Evolutionary conservation across 306 rosid genomes (phyloP).

Genomic region (Acacia crassicarpa): DNA sequence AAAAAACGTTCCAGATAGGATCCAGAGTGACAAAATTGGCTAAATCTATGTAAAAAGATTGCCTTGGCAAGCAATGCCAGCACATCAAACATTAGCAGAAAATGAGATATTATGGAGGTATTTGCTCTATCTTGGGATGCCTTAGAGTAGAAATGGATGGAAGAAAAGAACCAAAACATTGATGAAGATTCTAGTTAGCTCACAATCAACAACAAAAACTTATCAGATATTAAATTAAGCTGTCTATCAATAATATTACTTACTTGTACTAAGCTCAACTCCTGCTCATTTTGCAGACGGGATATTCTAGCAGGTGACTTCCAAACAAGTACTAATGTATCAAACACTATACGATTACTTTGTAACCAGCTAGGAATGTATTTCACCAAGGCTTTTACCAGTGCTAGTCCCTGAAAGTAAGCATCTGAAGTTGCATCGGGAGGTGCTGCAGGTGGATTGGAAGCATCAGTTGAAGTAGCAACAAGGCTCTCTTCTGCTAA

Average conservation of each 20-base stretch:
- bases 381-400: constrained; percentile 84
- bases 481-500: constrained; percentile 71
- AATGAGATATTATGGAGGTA: not conserved
- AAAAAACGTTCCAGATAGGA: not conserved
- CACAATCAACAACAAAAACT: constrained; percentile 24
- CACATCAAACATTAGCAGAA: not conserved
- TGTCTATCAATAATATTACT: constrained; percentile 29
- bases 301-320: constrained; percentile 88
- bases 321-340: constrained; percentile 87
- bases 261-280: constrained; percentile 91
- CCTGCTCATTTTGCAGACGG: constrained; percentile 90
- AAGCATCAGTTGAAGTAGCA: constrained; percentile 57
- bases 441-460: constrained; percentile 52
- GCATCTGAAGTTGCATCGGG: constrained; percentile 66
- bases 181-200: not conserved
- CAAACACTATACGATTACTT: constrained; percentile 81
- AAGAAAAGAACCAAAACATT: constrained; percentile 7
- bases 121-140: not conserved
- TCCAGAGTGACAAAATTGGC: not conserved
- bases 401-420: constrained; percentile 93
- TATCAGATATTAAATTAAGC: constrained; percentile 17
- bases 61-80: constrained; percentile 2
- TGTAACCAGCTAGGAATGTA: constrained; percentile 92
- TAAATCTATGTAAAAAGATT: not conserved
- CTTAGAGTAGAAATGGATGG: not conserved